Conservation (phyloP, 352 stramenopile species). For the Globisporangium sylvaticum region DNA sequence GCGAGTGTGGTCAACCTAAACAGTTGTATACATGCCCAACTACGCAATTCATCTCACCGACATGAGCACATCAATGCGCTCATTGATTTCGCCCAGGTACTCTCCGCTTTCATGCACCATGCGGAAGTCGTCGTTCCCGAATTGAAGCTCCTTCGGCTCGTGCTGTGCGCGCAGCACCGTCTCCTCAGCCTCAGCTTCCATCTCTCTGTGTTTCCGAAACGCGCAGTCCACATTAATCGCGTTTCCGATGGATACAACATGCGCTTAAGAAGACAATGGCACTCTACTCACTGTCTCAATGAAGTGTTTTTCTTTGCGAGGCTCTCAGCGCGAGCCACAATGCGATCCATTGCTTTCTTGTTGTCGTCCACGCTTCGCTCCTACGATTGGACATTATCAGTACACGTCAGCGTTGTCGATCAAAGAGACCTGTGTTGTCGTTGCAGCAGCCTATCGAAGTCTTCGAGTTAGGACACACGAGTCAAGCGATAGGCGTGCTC, state of each 20-base stretch:
- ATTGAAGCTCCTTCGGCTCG: constrained; percentile 29
- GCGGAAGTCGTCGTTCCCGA: constrained; percentile 30
- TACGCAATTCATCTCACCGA: constrained; percentile 24
- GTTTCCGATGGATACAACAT: neutral
- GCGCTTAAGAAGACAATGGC: neutral
- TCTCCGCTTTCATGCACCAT: constrained; percentile 42
- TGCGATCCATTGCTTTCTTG: constrained; percentile 54
- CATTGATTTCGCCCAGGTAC: constrained; percentile 69
- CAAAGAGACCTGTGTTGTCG: neutral
- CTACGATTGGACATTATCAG: constrained; percentile 14
- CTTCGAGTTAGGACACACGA: neutral
- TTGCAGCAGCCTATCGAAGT: neutral
- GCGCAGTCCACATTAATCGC: neutral
- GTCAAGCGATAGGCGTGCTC: constrained; percentile 6
- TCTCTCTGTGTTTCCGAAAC: constrained; percentile 35
- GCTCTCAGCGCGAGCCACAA: constrained; percentile 38
- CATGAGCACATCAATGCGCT: constrained; percentile 80
- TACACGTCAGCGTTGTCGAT: neutral
- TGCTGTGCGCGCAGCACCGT: constrained; percentile 46
- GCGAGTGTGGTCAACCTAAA: neutral
- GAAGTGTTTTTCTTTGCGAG: constrained; percentile 65
- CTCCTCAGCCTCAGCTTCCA: constrained; percentile 56
- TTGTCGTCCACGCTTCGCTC: constrained; percentile 45
- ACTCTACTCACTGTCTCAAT: constrained; percentile 49
- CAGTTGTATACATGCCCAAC: neutral